A percentile compares a stretch with the other conserved stretches of the same genome.
Evolutionary conservation across 805 yeast species (phyloP).

Genomic region (Brettanomyces sp.): DNA sequence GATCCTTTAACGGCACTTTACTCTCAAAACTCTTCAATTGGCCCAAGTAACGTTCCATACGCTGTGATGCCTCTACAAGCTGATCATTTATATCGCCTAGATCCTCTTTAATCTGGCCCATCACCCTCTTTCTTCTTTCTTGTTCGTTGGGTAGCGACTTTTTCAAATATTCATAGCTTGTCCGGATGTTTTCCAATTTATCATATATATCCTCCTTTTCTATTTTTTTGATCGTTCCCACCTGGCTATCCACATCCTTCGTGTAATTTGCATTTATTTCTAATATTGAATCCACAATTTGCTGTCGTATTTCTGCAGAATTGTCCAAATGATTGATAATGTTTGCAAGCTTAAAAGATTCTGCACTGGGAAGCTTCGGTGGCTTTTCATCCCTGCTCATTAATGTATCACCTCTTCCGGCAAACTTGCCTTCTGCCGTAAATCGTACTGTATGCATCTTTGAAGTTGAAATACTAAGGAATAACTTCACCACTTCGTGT

Average conservation of each 20-base stretch:
- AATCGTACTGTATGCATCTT: background rate
- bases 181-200: slow-evolving; percentile 11
- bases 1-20: slow-evolving; percentile 26
- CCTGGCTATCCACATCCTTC: slow-evolving; percentile 23
- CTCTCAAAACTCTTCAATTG: slow-evolving; percentile 27
- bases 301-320: slow-evolving; percentile 13
- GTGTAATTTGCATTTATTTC: slow-evolving; percentile 14
- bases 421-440: background rate
- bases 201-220: slow-evolving; percentile 16
- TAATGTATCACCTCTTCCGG: background rate
- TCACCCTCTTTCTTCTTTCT: slow-evolving; percentile 23
- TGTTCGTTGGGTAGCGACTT: slow-evolving; percentile 16
- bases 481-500: no score
- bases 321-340: slow-evolving; percentile 16
- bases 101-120: slow-evolving; percentile 18
- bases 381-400: slow-evolving; percentile 1
- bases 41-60: slow-evolving; percentile 16
- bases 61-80: slow-evolving; percentile 7
- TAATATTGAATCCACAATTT: slow-evolving; percentile 16
- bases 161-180: slow-evolving; percentile 5
- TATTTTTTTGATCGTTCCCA: slow-evolving; percentile 12
- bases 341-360: slow-evolving; percentile 16
- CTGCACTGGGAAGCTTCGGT: slow-evolving; percentile 18
- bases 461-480: background rate
- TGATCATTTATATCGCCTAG: slow-evolving; percentile 1